Base-by-base conservation (phyloP, 192 early-diverging fungal species). In the Paraglomus occultum region DNA sequence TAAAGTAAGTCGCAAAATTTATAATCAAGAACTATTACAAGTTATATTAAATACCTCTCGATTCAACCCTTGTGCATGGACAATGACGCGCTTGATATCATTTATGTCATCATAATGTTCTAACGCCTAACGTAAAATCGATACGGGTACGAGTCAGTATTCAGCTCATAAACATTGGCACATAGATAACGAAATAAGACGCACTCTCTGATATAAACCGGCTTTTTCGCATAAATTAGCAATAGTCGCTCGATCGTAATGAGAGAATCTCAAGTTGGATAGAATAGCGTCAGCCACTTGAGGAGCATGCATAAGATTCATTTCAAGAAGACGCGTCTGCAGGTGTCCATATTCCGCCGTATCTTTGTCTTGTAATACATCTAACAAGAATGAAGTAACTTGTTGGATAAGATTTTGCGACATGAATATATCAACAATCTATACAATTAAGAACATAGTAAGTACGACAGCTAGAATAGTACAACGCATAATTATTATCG, bases 231-330 rank as follows among this genome's bases (percentile, higher is more conserved):
- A 97, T 65, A 99, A 87, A 52, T 82, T 76, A 12, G 93, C 97
- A 74, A 99, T 90, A 61, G 93, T 89, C 9, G 90, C 84, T 12
- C 91, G 87, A 76, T 99, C 97, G 77, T 98, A 99, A 73, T 97
- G 92, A 31, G 89, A 90, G 76, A 99, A 94, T 89, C 96, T 92
- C 71, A 93, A 85, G 74, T 97, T 97, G 48, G 95, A 91, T 23
- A 99, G 76, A 71, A 99, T 99, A 53, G 97, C 97, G 77, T 99
- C 97, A 14, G 97, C 97, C 17, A 99, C 97, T 72, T 98, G 97
- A 40, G 97, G 97, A 15, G 94, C 93, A 71, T 97, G 92, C 48
- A 98, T 77, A 53, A 99, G 83, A 77, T 99, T 99, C 90, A 98
- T 96, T 81, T 99, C 97, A 31, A 99, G 85, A 62, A 98, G 82